Evolutionary conservation across 2,329 filamentous ascomycete species (phyloP), one percentile per base, ranked within the genome.

Genomic region (Fusarium dimerum): DNA sequence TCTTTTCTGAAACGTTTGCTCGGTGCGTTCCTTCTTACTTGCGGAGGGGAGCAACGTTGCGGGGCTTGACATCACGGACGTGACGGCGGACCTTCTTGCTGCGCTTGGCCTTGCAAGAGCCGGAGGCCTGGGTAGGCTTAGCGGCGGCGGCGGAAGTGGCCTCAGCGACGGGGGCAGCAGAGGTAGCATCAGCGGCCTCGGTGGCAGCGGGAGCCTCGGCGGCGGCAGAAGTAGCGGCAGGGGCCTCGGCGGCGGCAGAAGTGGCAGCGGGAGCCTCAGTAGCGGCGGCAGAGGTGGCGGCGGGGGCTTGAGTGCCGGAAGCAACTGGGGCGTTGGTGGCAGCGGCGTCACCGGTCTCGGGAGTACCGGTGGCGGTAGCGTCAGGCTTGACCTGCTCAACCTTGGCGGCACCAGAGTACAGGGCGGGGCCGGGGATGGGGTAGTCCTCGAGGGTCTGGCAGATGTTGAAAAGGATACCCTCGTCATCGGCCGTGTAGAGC

Each of bases 381-480:
- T 55, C 51, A 39, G 64, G 56, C 50, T 47, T 57, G 45, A 12
- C 20, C 59, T 65, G 63, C 16, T 46, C 42, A 26, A 63, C 54
- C 38, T 56, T 47, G 29, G 59, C 42, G 39, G 55, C 48, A 50
- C 60, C 58, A 32, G 51, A 47, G n/a, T 62, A 66, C 49, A 70
- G 18, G 26, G 58, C 57, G 38, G 68, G 66, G 9, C 66, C 66
- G 18, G 68, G 66, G 47, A 70, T 63, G 44, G 57, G 54, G 60
- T 69, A 69, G 54, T 55, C 54, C 40, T 45, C 59, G 43, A 63
- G 48, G 45, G 51, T 54, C 40, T 44, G 61, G 62, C 69, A 70
- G 47, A 68, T 63, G 63, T 71, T 69, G 63, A 71, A 69, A 42
- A 62, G 48, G 53, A 72, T 71, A 47, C 69, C 69, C 30, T 63